Evolutionary conservation across 169 alveolate species (phyloP).

Genomic region (Sarcocystis neurona): DNA sequence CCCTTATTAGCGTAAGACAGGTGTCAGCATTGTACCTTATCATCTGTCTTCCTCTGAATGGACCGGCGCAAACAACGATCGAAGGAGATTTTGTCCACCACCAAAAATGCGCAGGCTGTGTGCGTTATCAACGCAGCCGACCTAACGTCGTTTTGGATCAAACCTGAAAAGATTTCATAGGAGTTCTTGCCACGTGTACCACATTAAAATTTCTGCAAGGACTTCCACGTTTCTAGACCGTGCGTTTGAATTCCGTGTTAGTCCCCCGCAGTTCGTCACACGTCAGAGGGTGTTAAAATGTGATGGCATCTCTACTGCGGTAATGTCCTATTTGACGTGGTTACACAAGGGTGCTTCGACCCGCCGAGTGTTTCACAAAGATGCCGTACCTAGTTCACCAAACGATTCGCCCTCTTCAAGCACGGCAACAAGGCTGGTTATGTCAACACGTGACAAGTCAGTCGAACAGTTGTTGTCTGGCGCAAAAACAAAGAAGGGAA

Average conservation of each 20-base stretch:
- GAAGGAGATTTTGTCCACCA: slow-evolving; percentile 49
- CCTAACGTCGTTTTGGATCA: slow-evolving; percentile 60
- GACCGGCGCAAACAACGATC: slow-evolving; percentile 50
- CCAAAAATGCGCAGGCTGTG: slow-evolving; percentile 41
- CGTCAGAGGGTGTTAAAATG: too few species aligned
- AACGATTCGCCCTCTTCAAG: slow-evolving; percentile 57
- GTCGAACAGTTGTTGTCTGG: neutral
- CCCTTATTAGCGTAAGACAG: too few species aligned
- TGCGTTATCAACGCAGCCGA: slow-evolving; percentile 56
- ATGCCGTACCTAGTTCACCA: slow-evolving; percentile 52
- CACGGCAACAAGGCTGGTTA: slow-evolving; percentile 44
- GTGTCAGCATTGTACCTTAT: slow-evolving; percentile 22
- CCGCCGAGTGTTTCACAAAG: neutral
- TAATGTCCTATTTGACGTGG: too few species aligned
- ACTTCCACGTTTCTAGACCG: too few species aligned
- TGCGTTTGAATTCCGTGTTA: too few species aligned
- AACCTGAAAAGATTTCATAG: too few species aligned
- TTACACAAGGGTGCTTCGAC: too few species aligned
- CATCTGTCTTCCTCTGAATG: slow-evolving; percentile 44
- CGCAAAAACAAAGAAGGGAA: neutral
- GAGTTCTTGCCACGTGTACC: too few species aligned
- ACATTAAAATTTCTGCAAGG: too few species aligned
- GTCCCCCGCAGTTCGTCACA: too few species aligned
- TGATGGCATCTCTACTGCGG: too few species aligned
- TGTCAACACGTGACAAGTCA: slow-evolving; percentile 40